Evolutionary conservation across 345 rosid species (phyloP).

Genomic region (Salix viminalis): DNA sequence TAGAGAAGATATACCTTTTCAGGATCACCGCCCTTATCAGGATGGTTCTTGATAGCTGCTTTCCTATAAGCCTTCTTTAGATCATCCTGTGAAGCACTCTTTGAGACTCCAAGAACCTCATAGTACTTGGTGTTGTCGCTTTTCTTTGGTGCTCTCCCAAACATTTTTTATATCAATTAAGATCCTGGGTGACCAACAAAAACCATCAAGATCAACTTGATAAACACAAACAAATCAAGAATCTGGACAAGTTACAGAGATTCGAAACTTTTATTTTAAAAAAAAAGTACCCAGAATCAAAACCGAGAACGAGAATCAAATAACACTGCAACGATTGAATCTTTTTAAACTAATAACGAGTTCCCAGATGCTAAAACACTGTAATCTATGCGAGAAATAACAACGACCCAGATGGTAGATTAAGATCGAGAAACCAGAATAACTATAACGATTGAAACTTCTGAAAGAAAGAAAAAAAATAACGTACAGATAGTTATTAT

Average conservation of each 20-base stretch:
- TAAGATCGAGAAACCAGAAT: not conserved
- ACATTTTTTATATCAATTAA: slow-evolving; percentile 28
- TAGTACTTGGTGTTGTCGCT: slow-evolving; percentile 66
- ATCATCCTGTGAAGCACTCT: slow-evolving; percentile 50
- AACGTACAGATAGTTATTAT: not conserved
- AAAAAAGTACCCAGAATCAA: not conserved
- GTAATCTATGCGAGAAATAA: not conserved
- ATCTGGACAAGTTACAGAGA: no score
- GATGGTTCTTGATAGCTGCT: slow-evolving; percentile 69
- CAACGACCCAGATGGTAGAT: not conserved
- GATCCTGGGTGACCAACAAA: not conserved
- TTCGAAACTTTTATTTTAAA: not conserved
- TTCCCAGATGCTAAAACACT: not conserved
- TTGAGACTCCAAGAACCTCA: slow-evolving; percentile 59
- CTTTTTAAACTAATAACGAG: not conserved
- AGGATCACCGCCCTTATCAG: slow-evolving; percentile 71
- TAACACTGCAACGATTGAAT: not conserved
- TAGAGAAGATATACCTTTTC: slow-evolving; percentile 41
- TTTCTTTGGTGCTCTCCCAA: slow-evolving; percentile 63
- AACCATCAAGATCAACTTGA: not conserved
- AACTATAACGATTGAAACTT: not conserved
- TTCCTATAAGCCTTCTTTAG: slow-evolving; percentile 65
- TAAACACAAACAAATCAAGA: not conserved
- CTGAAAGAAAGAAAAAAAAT: not conserved
- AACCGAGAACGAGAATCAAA: not conserved